Evolutionary conservation across 192 early-diverging fungal genomes (phyloP), one percentile per base, ranked within the genome.

Genomic region (Coemansia sp.): DNA sequence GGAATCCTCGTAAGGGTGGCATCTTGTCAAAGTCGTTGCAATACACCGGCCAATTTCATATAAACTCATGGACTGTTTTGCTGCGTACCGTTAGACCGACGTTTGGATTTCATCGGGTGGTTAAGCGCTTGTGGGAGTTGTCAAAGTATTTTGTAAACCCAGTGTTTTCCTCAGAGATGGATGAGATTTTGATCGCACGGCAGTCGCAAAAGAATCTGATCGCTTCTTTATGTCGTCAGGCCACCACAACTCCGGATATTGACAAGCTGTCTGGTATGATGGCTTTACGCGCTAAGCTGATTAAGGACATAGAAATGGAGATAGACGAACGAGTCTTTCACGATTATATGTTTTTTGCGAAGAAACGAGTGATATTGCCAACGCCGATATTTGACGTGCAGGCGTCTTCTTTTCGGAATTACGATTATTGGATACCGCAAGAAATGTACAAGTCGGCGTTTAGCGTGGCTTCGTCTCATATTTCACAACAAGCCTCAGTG

Each of bases 1-100:
- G 81, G 81, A 75, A 76, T 48, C 66, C 73, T 40, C 75, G 81
- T 15, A 47, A 69, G 61, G 81, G 76, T 15, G 81, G 73, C 15
- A 40, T 72, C 4, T 15, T 61, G 56, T 68, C 80, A 47, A 69
- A 77, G 41, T 58, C 81, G 18, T 48, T 69, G 67, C 42, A 47
- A 49, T 78, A 75, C 48, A 83, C 81, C 1, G 71, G 66, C 16
- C 49, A 48, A 37, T 75, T 83, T 61, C 81, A 83, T 62, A 36
- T 70, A 12, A 55, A 63, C 0, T 76, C 76, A 16, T 71, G 69
- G 76, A 75, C 72, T 5, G 47, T 78, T n/a, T 36, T 83, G 13
- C 45, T 78, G 61, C 72, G 72, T 8, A 78, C 73, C 8, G 65
- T 67, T 26, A 62, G 59, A 11, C 39, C 32, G 47, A 72, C 81